A percentile compares a stretch with the other conserved stretches of the same genome.
Conservation (phyloP, 169 alveolate genomes). For the Plasmodium sp. region DNA sequence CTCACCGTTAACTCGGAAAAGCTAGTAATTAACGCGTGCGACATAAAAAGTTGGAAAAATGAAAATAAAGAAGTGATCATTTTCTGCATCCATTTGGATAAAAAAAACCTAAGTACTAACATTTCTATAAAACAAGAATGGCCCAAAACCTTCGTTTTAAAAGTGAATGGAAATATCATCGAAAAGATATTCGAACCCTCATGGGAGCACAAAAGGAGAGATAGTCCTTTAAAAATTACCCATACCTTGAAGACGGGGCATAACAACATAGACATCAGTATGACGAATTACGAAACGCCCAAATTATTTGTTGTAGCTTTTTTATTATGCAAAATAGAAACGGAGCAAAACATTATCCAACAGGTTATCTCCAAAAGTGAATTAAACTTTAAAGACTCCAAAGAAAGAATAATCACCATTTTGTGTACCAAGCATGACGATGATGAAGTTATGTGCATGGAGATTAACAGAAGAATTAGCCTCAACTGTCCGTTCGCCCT, state of each 20-base stretch:
- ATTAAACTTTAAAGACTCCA: conserved; percentile 74
- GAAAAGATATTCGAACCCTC: conserved; percentile 83
- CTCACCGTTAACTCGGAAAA: conserved; percentile 71
- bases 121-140: conserved; percentile 80
- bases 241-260: conserved; percentile 83
- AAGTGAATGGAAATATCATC: conserved; percentile 79
- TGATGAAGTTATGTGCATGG: conserved; percentile 90
- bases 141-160: conserved; percentile 84
- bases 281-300: conserved; percentile 80
- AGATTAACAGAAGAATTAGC: conserved; percentile 81
- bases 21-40: conserved; percentile 67
- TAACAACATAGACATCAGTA: conserved; percentile 80
- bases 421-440: conserved; percentile 80
- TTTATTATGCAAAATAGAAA: conserved; percentile 79
- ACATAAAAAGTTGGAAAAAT: conserved; percentile 78
- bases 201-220: conserved; percentile 91
- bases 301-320: conserved; percentile 80
- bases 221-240: conserved; percentile 87
- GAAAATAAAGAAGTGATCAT: conserved; percentile 79
- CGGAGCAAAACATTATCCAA: conserved; percentile 82
- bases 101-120: conserved; percentile 57
- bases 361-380: conserved; percentile 74
- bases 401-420: conserved; percentile 74
- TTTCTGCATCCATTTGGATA: conserved; percentile 67
- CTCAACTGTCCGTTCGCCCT: conserved; percentile 88